Conservation (phyloP, 192 early-diverging fungal genomes). For the Lobosporangium transversale region DNA sequence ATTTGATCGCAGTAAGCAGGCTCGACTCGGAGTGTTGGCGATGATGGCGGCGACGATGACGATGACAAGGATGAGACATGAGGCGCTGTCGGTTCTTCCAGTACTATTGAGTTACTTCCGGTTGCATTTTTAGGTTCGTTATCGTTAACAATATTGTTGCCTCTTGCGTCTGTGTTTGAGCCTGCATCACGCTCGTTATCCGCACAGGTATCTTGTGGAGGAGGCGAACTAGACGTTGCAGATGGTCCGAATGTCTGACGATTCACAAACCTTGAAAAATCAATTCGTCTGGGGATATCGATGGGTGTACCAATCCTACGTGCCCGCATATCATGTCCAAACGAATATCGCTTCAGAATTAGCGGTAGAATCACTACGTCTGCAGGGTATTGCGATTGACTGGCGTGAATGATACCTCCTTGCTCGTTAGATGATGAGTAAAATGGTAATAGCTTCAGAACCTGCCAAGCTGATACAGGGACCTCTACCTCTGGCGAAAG, state of each 20-base stretch:
- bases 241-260: constrained; percentile 40
- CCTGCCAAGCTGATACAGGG: constrained; percentile 75
- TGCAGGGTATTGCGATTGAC: constrained; percentile 63
- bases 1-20: background rate
- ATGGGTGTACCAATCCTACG: constrained; percentile 60
- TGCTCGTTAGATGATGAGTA: constrained; percentile 75
- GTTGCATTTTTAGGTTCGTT: background rate
- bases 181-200: no score
- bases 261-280: constrained; percentile 61
- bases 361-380: constrained; percentile 71
- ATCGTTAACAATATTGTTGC: background rate
- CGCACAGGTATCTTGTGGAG: no score
- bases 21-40: background rate
- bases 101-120: background rate
- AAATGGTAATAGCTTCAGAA: constrained; percentile 74
- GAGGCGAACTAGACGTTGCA: background rate
- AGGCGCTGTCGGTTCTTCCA: background rate
- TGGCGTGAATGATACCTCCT: constrained; percentile 56
- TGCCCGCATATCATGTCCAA: constrained; percentile 51
- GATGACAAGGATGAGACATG: constrained; percentile 1
- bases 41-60: background rate
- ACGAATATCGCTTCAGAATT: constrained; percentile 74
- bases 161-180: background rate
- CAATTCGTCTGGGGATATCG: constrained; percentile 60
- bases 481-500: constrained; percentile 54